Evolutionary conservation across 805 yeast species (phyloP), one percentile per base, ranked within the genome.

Genomic region (Nakazawaea pomicola): DNA sequence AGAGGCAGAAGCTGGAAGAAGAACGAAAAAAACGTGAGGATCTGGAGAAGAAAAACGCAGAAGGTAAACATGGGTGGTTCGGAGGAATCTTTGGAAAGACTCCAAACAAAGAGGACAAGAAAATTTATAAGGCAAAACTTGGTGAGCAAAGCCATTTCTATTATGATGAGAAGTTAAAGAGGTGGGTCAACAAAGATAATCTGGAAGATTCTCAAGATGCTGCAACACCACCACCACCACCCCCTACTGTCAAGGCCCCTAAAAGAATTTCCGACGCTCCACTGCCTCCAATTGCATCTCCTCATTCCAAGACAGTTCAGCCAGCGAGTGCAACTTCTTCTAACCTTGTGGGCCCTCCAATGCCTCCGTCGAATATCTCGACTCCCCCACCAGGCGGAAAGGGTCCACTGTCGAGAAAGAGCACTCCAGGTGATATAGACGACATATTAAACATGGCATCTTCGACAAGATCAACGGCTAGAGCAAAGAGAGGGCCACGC

Each of bases 121-220:
- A 85, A 54, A 84, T 89, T 0, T 72, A 80, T 46, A 76, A 78
- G 48, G 98, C 96, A 28, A 88, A 93, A 50, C 64, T 93, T 40
- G 99, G 98, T 10, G 86, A 83, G 43, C 73, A 78, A 45, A 83
- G 71, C 55, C 67, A 75, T 14, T 83, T 93, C 56, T 74, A 76
- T 53, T 93, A 78, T 58, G 96, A 90, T 62, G 91, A 86, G 52
- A 78, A 83, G 45, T 72, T 83, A 55, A 80, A 83, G 57, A 74
- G 96, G 53, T 93, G 97, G 96, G 77, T 93, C 39, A 81, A 87
- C 55, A 76, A 75, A 41, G 75, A 78, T 47, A 78, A 76, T 4
- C 74, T 80, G 19, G 68, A 74, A 37, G 93, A 77, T 55, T 90
- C 83, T 36, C 80, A 80, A 51, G 61, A 70, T 38, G 67, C 65